Evolutionary conservation across 2,329 filamentous ascomycete species (phyloP), one percentile per base, ranked within the genome.

Genomic region (Cercospora brassicicola): DNA sequence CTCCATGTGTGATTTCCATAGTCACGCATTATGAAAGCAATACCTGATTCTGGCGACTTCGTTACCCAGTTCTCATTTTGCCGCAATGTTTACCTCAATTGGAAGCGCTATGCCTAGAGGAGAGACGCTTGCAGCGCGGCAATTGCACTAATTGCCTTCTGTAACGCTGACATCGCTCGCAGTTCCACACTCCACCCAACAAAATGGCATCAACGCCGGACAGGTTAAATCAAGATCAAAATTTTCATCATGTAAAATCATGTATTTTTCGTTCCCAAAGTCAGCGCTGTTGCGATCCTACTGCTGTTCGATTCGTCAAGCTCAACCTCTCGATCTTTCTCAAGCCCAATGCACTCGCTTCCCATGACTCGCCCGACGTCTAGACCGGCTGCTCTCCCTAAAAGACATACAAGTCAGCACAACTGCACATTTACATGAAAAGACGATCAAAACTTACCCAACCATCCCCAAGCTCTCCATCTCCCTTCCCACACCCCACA

Each of bases 1-100:
- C 77, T 78, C 77, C 75, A 74, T 72, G 68, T 65, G 70, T 70
- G 69, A 68, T 69, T 28, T 67, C 64, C 68, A 61, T 75, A 73
- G 72, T 73, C 72, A 73, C 72, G 65, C 64, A 66, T 69, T 66
- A 67, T 69, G 68, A 68, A 72, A 72, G 71, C 71, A 70, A 73
- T 73, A 65, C 68, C 59, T 59, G 51, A 26, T 64, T 36, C 51
- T 59, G 30, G 31, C 56, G n/a, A 65, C 28, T 31, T 23, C 6
- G 13, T n/a, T 18, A 42, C 13, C 28, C 10, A 15, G 9, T 20
- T n/a, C 23, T 28, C 28, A 31, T 20, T 20, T 20, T n/a, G 3
- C 26, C 23, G 28, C 55, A 31, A 57, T 30, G 1, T 26, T 55
- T 8, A 15, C 18, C 13, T 55, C 51, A 4, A 13, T 20, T 9